Base-by-base conservation (phyloP, 305 asterid species). In the Ajuga reptans region DNA sequence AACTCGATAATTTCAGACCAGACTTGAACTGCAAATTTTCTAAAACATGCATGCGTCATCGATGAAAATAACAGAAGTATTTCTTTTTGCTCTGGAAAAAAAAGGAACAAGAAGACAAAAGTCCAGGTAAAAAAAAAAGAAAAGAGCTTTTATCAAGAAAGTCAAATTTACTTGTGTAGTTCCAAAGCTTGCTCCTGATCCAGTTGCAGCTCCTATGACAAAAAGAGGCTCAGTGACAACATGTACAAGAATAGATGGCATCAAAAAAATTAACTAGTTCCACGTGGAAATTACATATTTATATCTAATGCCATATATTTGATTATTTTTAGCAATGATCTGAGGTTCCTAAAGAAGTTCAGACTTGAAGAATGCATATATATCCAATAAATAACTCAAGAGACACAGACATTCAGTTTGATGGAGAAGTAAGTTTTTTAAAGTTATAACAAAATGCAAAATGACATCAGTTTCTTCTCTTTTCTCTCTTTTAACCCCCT, bases 101-200 rank as follows among this genome's bases (percentile, higher is more conserved):
- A 31, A 31, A 31, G 36, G 6, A 1, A 31, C 4, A 3, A 31
- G 6, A 31, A 31, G 0, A 31, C 36, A 31, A 31, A 31, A 31
- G 6, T n/a, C 4, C 36, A 3, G 36, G 4, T 0, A 3, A 31
- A 31, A 3, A 71, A 24, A n/a, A n/a, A n/a, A n/a, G n/a, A n/a
- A 58, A 9, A 7, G 37, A 58, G 53, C 47, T 33, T 53, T 9
- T 41, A 50, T 1, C 3, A 55, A 43, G 39, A 37, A 66, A 63
- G 4, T 42, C 59, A 56, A 46, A 63, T 53, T 71, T 71, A 89
- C 96, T 87, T 79, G 91, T 78, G 61, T 50, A 68, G 87, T 81
- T 76, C 87, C 92, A 64, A 91, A 91, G 89, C 99, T 94, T 64
- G 88, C 79, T 75, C 97, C 95, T 27, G 97, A 89, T 78, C 94